phyloP scores from a whole-genome alignment of 805 yeast species.

The Starmerella potacharoeniae region DNA sequence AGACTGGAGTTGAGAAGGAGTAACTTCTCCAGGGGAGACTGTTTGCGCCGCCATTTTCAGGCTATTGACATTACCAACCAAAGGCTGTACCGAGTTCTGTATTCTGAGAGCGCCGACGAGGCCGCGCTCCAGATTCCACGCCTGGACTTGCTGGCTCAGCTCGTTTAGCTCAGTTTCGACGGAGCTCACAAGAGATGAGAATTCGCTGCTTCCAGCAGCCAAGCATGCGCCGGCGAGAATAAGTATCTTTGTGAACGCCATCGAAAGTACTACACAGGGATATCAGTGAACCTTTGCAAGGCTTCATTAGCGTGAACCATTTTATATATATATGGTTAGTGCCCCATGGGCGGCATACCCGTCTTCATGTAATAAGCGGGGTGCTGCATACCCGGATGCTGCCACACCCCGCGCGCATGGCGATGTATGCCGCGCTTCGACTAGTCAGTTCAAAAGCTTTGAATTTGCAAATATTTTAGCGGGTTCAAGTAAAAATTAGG shows the following conservation, averaged over 20 bases:
- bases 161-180: neutral
- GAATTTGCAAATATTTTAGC: too few species aligned
- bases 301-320: neutral
- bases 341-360: neutral
- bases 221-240: neutral
- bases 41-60: constrained; percentile 1
- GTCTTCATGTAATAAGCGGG: neutral
- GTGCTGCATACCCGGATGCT: neutral
- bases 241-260: neutral
- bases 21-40: neutral
- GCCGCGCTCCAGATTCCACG: constrained; percentile 1
- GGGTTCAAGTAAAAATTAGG: too few species aligned
- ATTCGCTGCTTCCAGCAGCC: neutral
- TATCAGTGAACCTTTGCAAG: too few species aligned
- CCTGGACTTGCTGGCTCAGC: neutral
- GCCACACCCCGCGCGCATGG: neutral
- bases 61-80: neutral
- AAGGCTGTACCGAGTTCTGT: neutral
- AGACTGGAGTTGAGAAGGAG: neutral
- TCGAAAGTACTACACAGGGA: neutral
- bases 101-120: constrained; percentile 2
- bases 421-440: neutral
- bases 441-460: too few species aligned
- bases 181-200: neutral
- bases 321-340: neutral